A percentile compares a stretch with the other conserved stretches of the same genome.
Conservation (phyloP, 306 rosid species). For the Dalbergia cultrata region DNA sequence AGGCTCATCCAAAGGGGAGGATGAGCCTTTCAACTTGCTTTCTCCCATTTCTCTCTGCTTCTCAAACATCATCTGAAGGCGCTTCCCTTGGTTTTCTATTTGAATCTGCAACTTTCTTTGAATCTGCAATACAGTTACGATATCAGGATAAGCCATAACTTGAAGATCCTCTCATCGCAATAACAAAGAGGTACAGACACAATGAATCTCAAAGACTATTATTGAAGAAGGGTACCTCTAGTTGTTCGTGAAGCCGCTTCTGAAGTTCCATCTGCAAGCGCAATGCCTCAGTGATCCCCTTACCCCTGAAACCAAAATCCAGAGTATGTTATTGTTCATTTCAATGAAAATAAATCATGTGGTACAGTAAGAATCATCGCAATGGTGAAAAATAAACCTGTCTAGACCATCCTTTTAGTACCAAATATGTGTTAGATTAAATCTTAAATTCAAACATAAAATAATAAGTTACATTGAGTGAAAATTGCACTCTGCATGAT, state of each 20-base stretch:
- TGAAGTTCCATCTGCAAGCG: conserved; percentile 97
- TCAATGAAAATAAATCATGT: conserved; percentile 10
- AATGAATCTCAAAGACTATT: conserved; percentile 15
- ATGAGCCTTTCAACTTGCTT: conserved; percentile 56
- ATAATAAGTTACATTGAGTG: conserved; percentile 3
- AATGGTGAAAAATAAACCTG: conserved; percentile 12
- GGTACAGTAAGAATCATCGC: conserved; percentile 6
- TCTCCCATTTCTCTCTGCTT: conserved; percentile 72
- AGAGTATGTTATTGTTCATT: conserved; percentile 21
- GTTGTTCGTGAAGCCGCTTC: conserved; percentile 97
- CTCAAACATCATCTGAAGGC: conserved; percentile 86
- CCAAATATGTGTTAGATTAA: conserved; percentile 2
- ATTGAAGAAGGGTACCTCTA: conserved; percentile 67
- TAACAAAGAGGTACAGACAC: neutral
- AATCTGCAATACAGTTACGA: conserved; percentile 55
- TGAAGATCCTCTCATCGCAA: conserved; percentile 23
- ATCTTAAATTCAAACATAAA: conserved; percentile 21
- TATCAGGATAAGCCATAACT: conserved; percentile 43
- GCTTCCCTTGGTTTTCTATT: conserved; percentile 88
- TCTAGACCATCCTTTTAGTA: neutral
- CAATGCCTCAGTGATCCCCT: conserved; percentile 91
- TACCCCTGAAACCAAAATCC: conserved; percentile 61
- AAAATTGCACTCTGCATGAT: conserved; percentile 19
- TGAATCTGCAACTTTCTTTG: conserved; percentile 90
- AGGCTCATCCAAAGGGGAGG: conserved; percentile 53